Evolutionary conservation across 2,329 filamentous ascomycete genomes (phyloP), one percentile per base, ranked within the genome.

Genomic region (Rutstroemia sydowiana): DNA sequence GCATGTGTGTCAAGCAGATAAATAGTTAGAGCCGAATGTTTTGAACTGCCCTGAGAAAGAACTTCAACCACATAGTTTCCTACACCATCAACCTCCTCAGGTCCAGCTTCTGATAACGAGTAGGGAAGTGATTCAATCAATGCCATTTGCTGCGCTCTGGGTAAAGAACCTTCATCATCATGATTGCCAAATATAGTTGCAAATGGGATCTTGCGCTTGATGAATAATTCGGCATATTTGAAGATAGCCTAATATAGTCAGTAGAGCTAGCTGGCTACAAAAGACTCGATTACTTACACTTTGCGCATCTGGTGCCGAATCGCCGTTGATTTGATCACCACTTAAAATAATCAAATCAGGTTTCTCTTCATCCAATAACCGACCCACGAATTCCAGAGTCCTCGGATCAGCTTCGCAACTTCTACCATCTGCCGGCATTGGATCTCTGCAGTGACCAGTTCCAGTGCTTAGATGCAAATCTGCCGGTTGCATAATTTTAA

Each of bases 401-500:
- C 92, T 79, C 14, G 89, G 84, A 66, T 98, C 93, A 1, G 93
- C 93, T 64, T 96, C 88, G 68, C 93, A 98, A 61, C 82, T 81
- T 10, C 85, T 87, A 5, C 83, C 84, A 48, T 88, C 80, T 59
- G 81, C 78, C 0, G 91, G 91, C 59, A 92, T 77, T n/a, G 89
- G 81, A 61, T 98, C 90, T 58, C 93, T 82, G 65, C 93, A 98
- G 41, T 71, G 71, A 9, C 93, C 93, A 5, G 91, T 76, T 9
- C 92, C 93, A 2, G 93, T 98, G 64, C 89, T 92, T 51, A 98
- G 72, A 69, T 98, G 93, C 55, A 97, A 72, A 71, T 98, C 93
- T n/a, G 90, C 87, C 51, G 95, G 75, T 70, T 98, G 93, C 78
- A 98, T 82, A 58, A 98, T 95, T 74, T 97, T 97, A 74, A 97